A percentile compares a stretch with the other conserved stretches of the same genome.
Conservation (phyloP, 768 basidiomycete species). For the Boletus pseudo-olivaceus region DNA sequence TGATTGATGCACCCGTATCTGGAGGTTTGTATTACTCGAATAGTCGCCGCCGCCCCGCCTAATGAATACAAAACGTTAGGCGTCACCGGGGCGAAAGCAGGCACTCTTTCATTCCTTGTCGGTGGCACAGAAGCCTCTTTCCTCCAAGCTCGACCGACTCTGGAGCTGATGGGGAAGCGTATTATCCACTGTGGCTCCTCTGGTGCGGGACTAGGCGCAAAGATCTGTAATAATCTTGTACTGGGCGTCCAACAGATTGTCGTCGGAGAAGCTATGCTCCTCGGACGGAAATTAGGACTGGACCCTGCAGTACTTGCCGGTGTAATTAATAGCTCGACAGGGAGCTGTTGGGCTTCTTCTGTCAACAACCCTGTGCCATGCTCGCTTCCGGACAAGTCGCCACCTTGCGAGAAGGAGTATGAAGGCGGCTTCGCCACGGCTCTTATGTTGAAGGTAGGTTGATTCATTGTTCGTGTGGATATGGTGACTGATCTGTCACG, state of each 20-base stretch:
- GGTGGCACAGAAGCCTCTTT: conserved; percentile 69
- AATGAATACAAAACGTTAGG: conserved; percentile 43
- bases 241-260: conserved; percentile 80
- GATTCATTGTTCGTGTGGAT: background rate
- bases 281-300: conserved; percentile 79
- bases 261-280: conserved; percentile 86
- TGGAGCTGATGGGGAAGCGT: conserved; percentile 74
- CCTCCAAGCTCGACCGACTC: conserved; percentile 50
- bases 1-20: conserved; percentile 94
- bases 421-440: conserved; percentile 83
- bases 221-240: conserved; percentile 86
- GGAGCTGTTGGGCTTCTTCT: conserved; percentile 77
- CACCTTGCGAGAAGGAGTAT: conserved; percentile 80
- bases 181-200: conserved; percentile 82
- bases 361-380: conserved; percentile 86
- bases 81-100: conserved; percentile 83
- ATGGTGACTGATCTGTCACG: conserved; percentile 6
- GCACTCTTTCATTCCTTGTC: conserved; percentile 87
- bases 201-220: conserved; percentile 80
- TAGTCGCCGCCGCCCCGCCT: background rate
- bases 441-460: conserved; percentile 75
- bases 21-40: conserved; percentile 56
- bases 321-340: conserved; percentile 84
- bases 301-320: conserved; percentile 71
- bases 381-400: conserved; percentile 64